Base-by-base conservation (phyloP, 202 grass and related monocot genomes). In the Eragrostis tef region DNA sequence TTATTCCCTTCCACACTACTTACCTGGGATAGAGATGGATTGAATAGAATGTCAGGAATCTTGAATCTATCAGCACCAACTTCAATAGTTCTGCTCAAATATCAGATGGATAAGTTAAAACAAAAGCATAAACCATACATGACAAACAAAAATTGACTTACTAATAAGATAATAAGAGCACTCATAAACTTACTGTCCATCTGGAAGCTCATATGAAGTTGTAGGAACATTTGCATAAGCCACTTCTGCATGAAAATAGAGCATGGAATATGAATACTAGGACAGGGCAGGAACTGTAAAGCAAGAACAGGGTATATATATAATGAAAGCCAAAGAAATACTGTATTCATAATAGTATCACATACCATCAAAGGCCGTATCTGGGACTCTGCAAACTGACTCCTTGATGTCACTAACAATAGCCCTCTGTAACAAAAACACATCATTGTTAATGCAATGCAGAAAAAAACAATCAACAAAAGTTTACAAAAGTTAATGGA, bases 171-270 rank as follows among this genome's bases (percentile, higher is more conserved):
- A 78, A 77, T 71, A 57, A 41, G 39, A 62, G 2, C 6, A 68
- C 6, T 85, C 14, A 45, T 75, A 46, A 42, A 44, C 97, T 94
- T 99, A 99, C 97, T 94, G 97, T 66, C 97, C 97, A 82, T 99
- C 97, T 59, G 97, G 97, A 90, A 99, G 97, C 89, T 99, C 97
- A 67, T 99, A 99, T 51, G 97, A 85, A 92, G 93, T 96, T 26
- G 94, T 97, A 68, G 97, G 97, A 84, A 99, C 93, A 89, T 99
- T 99, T 76, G 97, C 93, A 99, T 99, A 99, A 80, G 93, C 86
- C 82, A 74, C 84, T 90, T 99, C 97, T 99, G 93, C 86, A 88
- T 77, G 54, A 74, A 86, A 74, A 75, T 73, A 92, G 88, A 82
- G 78, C 17, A 75, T 24, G 41, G 36, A 67, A 87, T 56, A 60